These are phyloP conservation scores for Fusarium marasasianum DNA, from an alignment of 2,329 filamentous ascomycete species.

Conservation along the genomic window DNA sequence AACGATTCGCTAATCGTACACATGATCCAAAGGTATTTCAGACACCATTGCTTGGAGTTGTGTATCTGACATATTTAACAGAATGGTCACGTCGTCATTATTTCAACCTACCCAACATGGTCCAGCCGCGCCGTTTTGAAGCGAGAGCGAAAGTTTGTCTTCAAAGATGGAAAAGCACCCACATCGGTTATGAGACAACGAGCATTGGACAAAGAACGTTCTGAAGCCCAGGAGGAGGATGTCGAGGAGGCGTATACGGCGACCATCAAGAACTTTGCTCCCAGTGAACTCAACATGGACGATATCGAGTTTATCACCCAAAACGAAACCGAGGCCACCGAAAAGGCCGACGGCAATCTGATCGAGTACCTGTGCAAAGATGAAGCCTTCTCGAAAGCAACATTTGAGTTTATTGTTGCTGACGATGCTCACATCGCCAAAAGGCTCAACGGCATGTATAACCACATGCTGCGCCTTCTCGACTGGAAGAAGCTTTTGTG, in stretches of 20 bases:
- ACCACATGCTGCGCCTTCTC: background rate
- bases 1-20: accelerated
- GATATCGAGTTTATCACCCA: background rate
- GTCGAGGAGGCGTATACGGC: background rate
- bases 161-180: background rate
- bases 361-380: background rate
- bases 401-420: background rate
- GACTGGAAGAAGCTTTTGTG: accelerated
- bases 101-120: background rate
- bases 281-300: accelerated
- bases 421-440: background rate
- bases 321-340: background rate
- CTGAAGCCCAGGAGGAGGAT: background rate
- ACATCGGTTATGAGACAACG: background rate
- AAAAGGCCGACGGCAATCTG: background rate
- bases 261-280: background rate
- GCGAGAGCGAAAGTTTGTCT: background rate
- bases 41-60: background rate
- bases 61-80: background rate
- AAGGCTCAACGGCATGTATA: background rate
- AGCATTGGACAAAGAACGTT: background rate
- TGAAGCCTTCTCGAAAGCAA: background rate
- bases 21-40: background rate
- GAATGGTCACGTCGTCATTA: background rate
- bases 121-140: background rate